Evolutionary conservation across 257 asterid genomes (phyloP).

Genomic region (Solanum rostratum): DNA sequence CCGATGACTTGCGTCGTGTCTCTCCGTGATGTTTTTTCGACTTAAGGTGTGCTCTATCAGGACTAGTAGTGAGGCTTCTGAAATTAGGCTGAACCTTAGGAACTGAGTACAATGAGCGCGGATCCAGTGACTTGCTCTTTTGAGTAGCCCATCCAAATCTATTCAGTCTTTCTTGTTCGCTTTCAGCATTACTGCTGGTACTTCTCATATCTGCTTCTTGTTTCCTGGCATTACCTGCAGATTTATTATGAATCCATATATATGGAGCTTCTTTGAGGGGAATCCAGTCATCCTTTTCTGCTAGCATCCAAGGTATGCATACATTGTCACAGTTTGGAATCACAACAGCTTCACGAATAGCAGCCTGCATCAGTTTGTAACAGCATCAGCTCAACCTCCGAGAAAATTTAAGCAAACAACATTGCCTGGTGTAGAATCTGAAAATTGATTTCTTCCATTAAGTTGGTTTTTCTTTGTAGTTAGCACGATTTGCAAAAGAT

Average conservation of each 20-base stretch:
- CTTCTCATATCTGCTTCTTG: conserved; percentile 25
- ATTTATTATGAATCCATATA: conserved; percentile 58
- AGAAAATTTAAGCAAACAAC: background rate
- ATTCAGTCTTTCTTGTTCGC: conserved; percentile 17
- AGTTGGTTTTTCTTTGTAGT: background rate
- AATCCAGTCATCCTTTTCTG: conserved; percentile 89
- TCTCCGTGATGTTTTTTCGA: background rate
- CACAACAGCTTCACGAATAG: conserved; percentile 74
- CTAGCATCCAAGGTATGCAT: conserved; percentile 74
- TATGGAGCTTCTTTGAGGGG: conserved; percentile 71
- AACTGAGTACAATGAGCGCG: conserved; percentile 18
- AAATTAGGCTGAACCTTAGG: conserved; percentile 3
- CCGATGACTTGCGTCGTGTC: conserved; percentile 4
- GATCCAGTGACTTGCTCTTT: conserved; percentile 14
- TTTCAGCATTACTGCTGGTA: conserved; percentile 14
- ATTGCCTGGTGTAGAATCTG: background rate
- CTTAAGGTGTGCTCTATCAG: background rate
- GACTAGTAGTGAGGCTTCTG: conserved; percentile 1
- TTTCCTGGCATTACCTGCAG: conserved; percentile 17
- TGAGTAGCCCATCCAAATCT: conserved; percentile 1
- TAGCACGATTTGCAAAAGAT: background rate
- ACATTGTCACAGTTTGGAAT: conserved; percentile 71
- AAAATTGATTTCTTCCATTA: background rate
- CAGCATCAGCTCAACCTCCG: background rate
- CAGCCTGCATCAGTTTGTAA: conserved; percentile 45